Conservation (phyloP, 148 eudicot species). For the Rheum nobile region DNA sequence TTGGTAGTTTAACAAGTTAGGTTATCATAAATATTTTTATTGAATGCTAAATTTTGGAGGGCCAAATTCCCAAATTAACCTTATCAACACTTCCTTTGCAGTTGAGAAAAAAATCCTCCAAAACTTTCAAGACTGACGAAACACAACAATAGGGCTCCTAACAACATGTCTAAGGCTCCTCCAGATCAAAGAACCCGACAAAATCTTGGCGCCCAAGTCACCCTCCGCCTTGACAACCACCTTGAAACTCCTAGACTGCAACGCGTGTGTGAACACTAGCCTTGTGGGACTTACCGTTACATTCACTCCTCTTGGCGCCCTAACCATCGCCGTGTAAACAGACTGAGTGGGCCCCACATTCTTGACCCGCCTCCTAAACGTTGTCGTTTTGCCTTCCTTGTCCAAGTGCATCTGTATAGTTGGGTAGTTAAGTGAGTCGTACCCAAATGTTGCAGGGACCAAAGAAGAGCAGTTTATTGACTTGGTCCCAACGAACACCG, state of each 20-base stretch:
- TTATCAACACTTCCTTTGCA: too few species aligned
- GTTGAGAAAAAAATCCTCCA: too few species aligned
- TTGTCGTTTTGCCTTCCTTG: slow-evolving; percentile 22
- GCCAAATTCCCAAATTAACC: too few species aligned
- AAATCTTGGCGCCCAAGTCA: neutral
- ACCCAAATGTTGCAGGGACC: slow-evolving; percentile 42
- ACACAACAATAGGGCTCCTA: slow-evolving; percentile 63
- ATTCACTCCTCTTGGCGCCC: slow-evolving; percentile 44
- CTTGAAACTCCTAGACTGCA: slow-evolving; percentile 38
- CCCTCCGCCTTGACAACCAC: slow-evolving; percentile 58
- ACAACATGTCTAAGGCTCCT: slow-evolving; percentile 46
- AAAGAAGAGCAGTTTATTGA: slow-evolving; percentile 55
- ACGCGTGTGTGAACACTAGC: slow-evolving; percentile 29
- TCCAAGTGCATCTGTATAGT: slow-evolving; percentile 61
- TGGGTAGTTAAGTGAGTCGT: slow-evolving; percentile 82
- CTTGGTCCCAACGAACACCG: slow-evolving; percentile 35
- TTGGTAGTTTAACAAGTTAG: too few species aligned
- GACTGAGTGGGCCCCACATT: slow-evolving; percentile 54
- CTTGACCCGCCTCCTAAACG: slow-evolving; percentile 57
- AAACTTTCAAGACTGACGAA: slow-evolving; percentile 12
- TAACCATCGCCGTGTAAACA: slow-evolving; percentile 47
- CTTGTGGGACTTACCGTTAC: slow-evolving; percentile 47
- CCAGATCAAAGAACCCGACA: slow-evolving; percentile 64
- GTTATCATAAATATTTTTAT: too few species aligned
- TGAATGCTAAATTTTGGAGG: too few species aligned